phyloP scores from a whole-genome alignment of 2,329 filamentous ascomycete species.

The Aspergillus thermomutatus region DNA sequence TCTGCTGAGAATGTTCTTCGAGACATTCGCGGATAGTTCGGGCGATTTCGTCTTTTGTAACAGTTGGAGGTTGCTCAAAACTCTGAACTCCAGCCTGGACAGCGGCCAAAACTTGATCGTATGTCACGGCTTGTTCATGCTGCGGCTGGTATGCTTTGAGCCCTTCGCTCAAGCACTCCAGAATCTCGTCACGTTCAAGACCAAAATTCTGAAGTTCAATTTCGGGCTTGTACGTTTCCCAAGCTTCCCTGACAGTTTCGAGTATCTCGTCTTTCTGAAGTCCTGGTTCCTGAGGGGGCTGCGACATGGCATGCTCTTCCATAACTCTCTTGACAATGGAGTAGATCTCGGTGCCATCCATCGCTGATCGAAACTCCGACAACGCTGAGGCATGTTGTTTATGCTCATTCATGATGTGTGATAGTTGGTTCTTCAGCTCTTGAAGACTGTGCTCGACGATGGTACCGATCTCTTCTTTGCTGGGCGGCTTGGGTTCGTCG shows the following conservation, averaged over 20 bases:
- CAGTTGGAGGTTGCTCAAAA: slow-evolving; percentile 66
- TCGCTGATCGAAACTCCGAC: slow-evolving; percentile 57
- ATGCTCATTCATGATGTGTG: slow-evolving; percentile 72
- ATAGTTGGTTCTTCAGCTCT: slow-evolving; percentile 81
- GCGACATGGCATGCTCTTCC: slow-evolving; percentile 55
- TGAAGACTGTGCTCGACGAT: slow-evolving; percentile 78
- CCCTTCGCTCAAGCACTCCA: slow-evolving; percentile 82
- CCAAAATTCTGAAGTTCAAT: slow-evolving; percentile 88
- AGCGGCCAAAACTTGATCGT: slow-evolving; percentile 80
- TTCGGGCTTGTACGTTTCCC: slow-evolving; percentile 92
- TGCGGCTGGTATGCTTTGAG: slow-evolving; percentile 66
- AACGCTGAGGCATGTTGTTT: slow-evolving; percentile 65
- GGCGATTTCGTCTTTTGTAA: slow-evolving; percentile 80
- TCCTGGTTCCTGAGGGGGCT: slow-evolving; percentile 51
- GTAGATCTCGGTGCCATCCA: slow-evolving; percentile 83
- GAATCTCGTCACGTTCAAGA: slow-evolving; percentile 82
- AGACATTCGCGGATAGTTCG: slow-evolving; percentile 81
- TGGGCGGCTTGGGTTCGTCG: slow-evolving; percentile 47
- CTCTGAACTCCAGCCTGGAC: slow-evolving; percentile 83
- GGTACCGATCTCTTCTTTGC: slow-evolving; percentile 67
- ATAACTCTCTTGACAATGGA: slow-evolving; percentile 75
- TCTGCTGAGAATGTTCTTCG: slow-evolving; percentile 42
- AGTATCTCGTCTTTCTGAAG: slow-evolving; percentile 80
- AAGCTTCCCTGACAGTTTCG: slow-evolving; percentile 81
- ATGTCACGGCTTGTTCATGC: slow-evolving; percentile 60